Conservation (phyloP, 257 asterid species). For the Voacanga thouarsii region DNA sequence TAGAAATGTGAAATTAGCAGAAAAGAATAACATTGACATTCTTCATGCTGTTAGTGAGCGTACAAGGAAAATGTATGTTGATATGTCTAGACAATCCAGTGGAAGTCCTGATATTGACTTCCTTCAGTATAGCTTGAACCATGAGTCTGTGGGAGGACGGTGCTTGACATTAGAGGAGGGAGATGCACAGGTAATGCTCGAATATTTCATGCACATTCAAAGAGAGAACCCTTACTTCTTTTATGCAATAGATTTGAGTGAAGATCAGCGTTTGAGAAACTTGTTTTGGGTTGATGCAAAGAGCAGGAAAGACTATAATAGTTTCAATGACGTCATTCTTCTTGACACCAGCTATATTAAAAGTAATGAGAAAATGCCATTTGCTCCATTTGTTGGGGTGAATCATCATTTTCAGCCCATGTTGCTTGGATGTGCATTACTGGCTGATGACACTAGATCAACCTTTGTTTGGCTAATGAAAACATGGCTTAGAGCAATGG, state of each 20-base stretch:
- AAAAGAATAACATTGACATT: conserved; percentile 86
- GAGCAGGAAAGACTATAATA: conserved; percentile 71
- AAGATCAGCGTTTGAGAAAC: conserved; percentile 81
- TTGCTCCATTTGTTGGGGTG: conserved; percentile 79
- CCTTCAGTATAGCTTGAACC: conserved; percentile 44
- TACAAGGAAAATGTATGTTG: conserved; percentile 92
- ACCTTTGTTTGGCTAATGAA: conserved; percentile 89
- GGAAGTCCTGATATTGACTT: conserved; percentile 35
- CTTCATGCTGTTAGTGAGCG: conserved; percentile 92
- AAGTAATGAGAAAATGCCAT: conserved; percentile 80
- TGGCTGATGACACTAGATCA: conserved; percentile 74
- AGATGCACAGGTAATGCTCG: conserved; percentile 75
- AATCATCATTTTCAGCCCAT: conserved; percentile 96
- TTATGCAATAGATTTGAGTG: conserved; percentile 82
- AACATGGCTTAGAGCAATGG: conserved; percentile 93
- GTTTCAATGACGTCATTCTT: conserved; percentile 73
- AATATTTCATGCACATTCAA: conserved; percentile 75
- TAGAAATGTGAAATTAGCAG: conserved; percentile 79
- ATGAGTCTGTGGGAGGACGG: conserved; percentile 57
- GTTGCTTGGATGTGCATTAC: conserved; percentile 77
- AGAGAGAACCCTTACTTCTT: conserved; percentile 71
- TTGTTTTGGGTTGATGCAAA: conserved; percentile 94
- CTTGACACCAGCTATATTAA: conserved; percentile 71
- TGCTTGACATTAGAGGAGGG: conserved; percentile 79
- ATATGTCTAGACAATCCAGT: conserved; percentile 81